A percentile compares a stretch with the other conserved stretches of the same genome.
Evolutionary conservation across 345 rosid species (phyloP).

Genomic region (Physaria fendleri): DNA sequence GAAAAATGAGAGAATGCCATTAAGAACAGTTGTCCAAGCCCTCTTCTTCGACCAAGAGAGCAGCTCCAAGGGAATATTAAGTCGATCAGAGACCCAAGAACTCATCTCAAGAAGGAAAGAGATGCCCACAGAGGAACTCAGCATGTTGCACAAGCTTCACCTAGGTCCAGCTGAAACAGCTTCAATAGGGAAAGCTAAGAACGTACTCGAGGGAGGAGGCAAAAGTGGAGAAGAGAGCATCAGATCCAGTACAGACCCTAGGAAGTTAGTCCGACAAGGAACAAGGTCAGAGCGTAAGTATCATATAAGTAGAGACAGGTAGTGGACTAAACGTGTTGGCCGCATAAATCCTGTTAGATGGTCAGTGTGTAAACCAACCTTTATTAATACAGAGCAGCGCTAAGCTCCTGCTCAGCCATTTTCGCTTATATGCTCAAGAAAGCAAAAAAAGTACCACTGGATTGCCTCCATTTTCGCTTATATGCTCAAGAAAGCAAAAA

Average conservation of each 20-base stretch:
- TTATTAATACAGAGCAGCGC: conserved; percentile 19
- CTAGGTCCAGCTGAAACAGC: conserved; percentile 25
- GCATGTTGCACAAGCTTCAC: conserved; percentile 22
- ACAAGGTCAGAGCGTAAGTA: conserved; percentile 6
- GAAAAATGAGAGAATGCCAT: conserved; percentile 85
- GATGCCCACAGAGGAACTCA: background rate
- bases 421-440: background rate
- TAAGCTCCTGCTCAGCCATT: conserved; percentile 23
- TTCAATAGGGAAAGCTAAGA: conserved; percentile 18
- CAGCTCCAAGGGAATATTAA: conserved; percentile 27
- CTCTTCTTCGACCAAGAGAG: conserved; percentile 86
- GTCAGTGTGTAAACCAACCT: background rate
- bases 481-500: conserved; percentile 3
- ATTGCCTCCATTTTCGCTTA: conserved; percentile 7
- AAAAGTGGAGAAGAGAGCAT: conserved; percentile 7
- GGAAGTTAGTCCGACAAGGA: conserved; percentile 16
- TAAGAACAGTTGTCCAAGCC: conserved; percentile 91
- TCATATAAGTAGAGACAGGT: conserved; percentile 25
- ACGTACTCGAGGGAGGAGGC: conserved; percentile 13
- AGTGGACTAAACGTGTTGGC: conserved; percentile 13
- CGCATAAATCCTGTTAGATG: conserved; percentile 7
- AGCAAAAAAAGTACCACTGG: too few relatives aligned
- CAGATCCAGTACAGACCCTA: conserved; percentile 18
- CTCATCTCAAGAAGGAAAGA: conserved; percentile 22
- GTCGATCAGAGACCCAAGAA: conserved; percentile 13